Evolutionary conservation across 768 basidiomycete genomes (phyloP).

Genomic region (Lactarius evosmus): DNA sequence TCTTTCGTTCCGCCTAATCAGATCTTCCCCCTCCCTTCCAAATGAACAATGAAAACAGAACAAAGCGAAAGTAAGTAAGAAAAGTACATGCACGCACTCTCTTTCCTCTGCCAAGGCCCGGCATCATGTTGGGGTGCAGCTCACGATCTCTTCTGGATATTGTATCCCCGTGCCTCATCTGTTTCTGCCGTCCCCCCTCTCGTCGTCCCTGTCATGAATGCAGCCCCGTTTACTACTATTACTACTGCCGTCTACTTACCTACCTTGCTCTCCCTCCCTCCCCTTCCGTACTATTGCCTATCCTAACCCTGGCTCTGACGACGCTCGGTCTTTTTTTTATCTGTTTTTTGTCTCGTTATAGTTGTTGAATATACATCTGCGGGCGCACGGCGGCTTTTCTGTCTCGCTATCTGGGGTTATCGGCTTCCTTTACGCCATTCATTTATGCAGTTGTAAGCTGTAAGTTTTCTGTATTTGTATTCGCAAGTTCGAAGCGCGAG

Average conservation of each 20-base stretch:
- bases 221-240: neutral
- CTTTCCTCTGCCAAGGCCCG: neutral
- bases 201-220: neutral
- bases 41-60: neutral
- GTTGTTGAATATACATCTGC: constrained; percentile 1
- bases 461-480: neutral
- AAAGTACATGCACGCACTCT: neutral
- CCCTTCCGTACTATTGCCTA: neutral
- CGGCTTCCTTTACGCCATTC: neutral
- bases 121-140: neutral
- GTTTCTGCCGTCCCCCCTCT: neutral
- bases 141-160: neutral
- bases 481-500: too few relatives aligned
- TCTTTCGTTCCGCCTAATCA: neutral
- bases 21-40: neutral
- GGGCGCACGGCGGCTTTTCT: neutral
- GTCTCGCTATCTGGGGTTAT: neutral
- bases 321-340: neutral
- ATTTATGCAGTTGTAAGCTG: neutral
- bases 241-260: neutral
- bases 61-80: neutral
- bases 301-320: constrained; percentile 1
- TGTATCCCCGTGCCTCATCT: neutral
- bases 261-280: neutral
- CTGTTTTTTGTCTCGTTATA: constrained; percentile 1